Evolutionary conservation across 2,329 filamentous ascomycete species (phyloP).

Genomic region (Hansfordia pulvinata): DNA sequence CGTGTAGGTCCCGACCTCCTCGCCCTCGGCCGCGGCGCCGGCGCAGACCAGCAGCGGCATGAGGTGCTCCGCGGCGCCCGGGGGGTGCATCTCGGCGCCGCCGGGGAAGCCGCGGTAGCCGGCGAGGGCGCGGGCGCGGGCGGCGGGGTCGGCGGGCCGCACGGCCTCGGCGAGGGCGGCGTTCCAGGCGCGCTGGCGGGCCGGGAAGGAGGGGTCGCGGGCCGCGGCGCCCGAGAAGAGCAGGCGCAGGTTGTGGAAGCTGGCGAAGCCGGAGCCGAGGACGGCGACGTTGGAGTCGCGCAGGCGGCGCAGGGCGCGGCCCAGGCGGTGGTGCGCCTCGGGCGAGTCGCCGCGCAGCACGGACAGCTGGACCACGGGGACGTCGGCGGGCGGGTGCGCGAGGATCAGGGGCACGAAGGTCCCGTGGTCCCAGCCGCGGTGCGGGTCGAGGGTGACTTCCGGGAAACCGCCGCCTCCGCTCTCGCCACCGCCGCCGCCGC

Average conservation of each 20-base stretch:
- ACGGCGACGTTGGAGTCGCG: conserved; percentile 42
- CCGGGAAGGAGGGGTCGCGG: conserved; percentile 7
- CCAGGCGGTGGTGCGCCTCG: conserved; percentile 37
- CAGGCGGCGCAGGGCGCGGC: conserved; percentile 35
- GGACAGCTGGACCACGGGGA: conserved; percentile 46
- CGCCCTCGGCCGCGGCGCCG: conserved; percentile 25
- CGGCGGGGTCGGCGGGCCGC: conserved; percentile 15
- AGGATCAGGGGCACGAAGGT: conserved; percentile 5
- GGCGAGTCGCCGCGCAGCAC: conserved; percentile 39
- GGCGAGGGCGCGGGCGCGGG: conserved; percentile 24
- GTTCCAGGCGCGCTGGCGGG: conserved; percentile 29
- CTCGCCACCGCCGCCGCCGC: conserved; percentile 51
- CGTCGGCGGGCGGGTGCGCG: conserved; percentile 9
- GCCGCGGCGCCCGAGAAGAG: neutral
- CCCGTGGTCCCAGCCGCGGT: conserved; percentile 5
- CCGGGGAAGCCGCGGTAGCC: conserved; percentile 33
- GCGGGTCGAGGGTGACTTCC: conserved; percentile 4
- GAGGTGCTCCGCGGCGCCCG: conserved; percentile 41
- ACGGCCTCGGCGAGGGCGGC: conserved; percentile 26
- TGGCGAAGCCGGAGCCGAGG: conserved; percentile 43
- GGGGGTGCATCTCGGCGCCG: conserved; percentile 39
- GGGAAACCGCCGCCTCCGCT: conserved; percentile 28
- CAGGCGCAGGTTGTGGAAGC: conserved; percentile 32
- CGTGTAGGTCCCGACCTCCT: conserved; percentile 29
- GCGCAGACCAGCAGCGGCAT: conserved; percentile 44